Evolutionary conservation across 805 yeast species (phyloP).

Genomic region (Yarrowia keelungensis): DNA sequence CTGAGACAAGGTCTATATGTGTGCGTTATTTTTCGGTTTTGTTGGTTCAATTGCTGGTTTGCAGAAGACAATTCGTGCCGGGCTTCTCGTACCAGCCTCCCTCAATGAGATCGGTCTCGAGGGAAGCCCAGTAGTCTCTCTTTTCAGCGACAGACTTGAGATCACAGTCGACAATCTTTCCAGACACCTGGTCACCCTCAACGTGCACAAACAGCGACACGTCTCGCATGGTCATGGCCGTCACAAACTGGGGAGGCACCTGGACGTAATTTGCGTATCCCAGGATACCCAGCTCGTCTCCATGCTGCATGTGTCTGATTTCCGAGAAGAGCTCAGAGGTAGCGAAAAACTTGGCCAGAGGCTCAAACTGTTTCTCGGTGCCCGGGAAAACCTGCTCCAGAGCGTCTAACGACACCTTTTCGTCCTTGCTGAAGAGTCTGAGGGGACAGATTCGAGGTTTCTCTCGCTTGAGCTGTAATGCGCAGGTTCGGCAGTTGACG

Average conservation of each 20-base stretch:
- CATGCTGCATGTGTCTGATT: constrained; percentile 16
- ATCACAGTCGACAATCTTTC: constrained; percentile 28
- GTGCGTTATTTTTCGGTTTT: neutral
- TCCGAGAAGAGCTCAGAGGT: neutral
- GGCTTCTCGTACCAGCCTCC: constrained; percentile 10
- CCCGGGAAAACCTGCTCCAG: constrained; percentile 11
- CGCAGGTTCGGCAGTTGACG: constrained; percentile 64
- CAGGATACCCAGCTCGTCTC: constrained; percentile 29
- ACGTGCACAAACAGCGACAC: constrained; percentile 22
- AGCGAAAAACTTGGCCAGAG: constrained; percentile 30
- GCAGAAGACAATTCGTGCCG: constrained; percentile 1
- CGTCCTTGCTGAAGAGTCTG: constrained; percentile 8
- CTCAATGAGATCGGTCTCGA: constrained; percentile 22
- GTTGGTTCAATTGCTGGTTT: neutral
- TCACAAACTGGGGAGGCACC: constrained; percentile 13
- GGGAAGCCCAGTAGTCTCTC: constrained; percentile 14
- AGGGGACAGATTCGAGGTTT: constrained; percentile 46
- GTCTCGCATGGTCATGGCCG: constrained; percentile 34
- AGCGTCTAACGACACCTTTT: neutral
- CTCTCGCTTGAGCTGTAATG: constrained; percentile 53
- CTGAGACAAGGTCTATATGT: neutral
- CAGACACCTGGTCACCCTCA: neutral
- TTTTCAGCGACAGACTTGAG: constrained; percentile 1
- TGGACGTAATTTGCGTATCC: constrained; percentile 27
- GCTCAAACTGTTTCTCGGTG: neutral